A percentile compares a stretch with the other conserved stretches of the same genome.
Conservation (phyloP, 805 yeast species). For the Metschnikowia lachancei region DNA sequence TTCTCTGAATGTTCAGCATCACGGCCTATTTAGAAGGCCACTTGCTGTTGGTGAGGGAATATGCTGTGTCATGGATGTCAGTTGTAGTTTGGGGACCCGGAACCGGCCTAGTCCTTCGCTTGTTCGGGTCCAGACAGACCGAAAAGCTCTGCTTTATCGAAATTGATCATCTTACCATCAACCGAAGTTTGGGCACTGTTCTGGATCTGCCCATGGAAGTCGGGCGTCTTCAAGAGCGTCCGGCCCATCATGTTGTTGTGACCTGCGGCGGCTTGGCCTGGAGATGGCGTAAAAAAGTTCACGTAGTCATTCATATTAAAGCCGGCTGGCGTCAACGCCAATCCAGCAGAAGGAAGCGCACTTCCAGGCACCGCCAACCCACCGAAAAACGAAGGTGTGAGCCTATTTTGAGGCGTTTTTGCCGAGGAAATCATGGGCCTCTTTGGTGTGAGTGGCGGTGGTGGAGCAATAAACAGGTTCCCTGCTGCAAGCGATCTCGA, state of each 20-base stretch:
- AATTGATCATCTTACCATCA: conserved; percentile 45
- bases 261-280: conserved; percentile 49
- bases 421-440: conserved; percentile 26
- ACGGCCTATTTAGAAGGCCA: no score
- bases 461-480: conserved; percentile 35
- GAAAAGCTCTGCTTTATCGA: conserved; percentile 36
- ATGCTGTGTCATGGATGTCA: background rate
- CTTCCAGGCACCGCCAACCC: conserved; percentile 25
- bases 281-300: conserved; percentile 74
- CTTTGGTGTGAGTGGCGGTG: conserved; percentile 45
- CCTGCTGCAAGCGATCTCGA: conserved; percentile 6
- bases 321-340: conserved; percentile 56
- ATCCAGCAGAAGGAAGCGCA: conserved; percentile 40
- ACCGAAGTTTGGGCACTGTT: conserved; percentile 19
- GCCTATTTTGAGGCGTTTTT: conserved; percentile 41
- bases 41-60: background rate
- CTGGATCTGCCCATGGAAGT: conserved; percentile 34
- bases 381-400: conserved; percentile 40
- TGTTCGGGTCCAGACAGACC: conserved; percentile 14
- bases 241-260: conserved; percentile 12
- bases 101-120: conserved; percentile 16
- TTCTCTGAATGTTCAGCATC: background rate
- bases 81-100: background rate
- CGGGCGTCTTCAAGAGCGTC: conserved; percentile 39
- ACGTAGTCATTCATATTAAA: conserved; percentile 84